Conservation (phyloP, 73 alveolate species). For the Diophrys sp. region DNA sequence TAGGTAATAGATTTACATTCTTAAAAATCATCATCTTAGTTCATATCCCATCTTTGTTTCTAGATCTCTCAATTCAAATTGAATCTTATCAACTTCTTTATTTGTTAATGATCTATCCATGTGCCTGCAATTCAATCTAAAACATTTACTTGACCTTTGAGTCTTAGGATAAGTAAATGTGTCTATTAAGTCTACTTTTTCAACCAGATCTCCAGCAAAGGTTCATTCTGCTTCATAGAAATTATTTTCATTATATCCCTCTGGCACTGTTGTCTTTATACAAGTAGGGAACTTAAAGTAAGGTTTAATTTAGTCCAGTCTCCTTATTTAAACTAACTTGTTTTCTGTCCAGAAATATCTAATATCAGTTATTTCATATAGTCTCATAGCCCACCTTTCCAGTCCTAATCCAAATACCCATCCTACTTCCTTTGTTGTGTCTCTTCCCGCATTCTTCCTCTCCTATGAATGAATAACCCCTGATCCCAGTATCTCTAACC, state of each 20-base stretch:
- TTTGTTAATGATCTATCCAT: conserved; percentile 81
- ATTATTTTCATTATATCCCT: conserved; percentile 75
- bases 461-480: conserved; percentile 86
- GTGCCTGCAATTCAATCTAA: conserved; percentile 73
- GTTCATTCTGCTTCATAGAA: conserved; percentile 72
- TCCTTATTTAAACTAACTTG: conserved; percentile 71
- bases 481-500: conserved; percentile 93
- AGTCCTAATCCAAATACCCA: conserved; percentile 96
- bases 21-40: neutral
- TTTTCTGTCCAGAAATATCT: conserved; percentile 86
- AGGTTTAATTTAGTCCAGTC: conserved; percentile 67
- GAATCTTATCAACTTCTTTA: conserved; percentile 68
- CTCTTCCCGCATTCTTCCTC: conserved; percentile 69
- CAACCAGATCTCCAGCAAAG: conserved; percentile 79
- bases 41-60: conserved; percentile 11
- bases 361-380: conserved; percentile 85
- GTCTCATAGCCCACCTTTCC: conserved; percentile 86
- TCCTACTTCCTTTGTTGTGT: conserved; percentile 67
- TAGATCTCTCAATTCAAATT: conserved; percentile 34
- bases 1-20: too few species aligned
- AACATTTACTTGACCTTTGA: conserved; percentile 67
- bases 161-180: conserved; percentile 70
- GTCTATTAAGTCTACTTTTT: conserved; percentile 75
- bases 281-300: conserved; percentile 86
- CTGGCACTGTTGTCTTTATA: conserved; percentile 73